A percentile compares a stretch with the other conserved stretches of the same genome.
Conservation (phyloP, 2,329 filamentous ascomycete species). For the Thelonectria rubi region DNA sequence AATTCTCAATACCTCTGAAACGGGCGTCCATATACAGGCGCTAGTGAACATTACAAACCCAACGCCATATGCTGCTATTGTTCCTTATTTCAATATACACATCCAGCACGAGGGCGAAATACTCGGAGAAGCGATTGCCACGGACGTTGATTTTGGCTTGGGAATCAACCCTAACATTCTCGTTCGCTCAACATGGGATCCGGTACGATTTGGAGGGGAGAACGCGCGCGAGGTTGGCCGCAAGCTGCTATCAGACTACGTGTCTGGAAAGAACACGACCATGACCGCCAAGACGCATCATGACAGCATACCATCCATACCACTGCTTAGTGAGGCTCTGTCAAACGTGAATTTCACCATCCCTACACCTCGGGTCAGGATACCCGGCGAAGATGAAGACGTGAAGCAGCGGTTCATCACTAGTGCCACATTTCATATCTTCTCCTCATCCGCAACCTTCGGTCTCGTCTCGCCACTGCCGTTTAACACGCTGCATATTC, state of each 20-base stretch:
- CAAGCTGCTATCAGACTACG: slow-evolving; percentile 82
- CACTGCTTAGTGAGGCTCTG: slow-evolving; percentile 75
- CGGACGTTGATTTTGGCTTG: slow-evolving; percentile 68
- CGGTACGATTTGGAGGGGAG: slow-evolving; percentile 67
- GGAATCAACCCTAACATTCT: slow-evolving; percentile 78
- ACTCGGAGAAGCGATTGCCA: slow-evolving; percentile 77
- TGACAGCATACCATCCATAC: slow-evolving; percentile 77
- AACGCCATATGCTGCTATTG: slow-evolving; percentile 80
- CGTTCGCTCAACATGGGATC: slow-evolving; percentile 81
- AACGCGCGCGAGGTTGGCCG: slow-evolving; percentile 69
- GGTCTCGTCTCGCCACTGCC: slow-evolving; percentile 80
- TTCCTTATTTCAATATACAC: slow-evolving; percentile 83
- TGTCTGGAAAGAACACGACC: slow-evolving; percentile 88
- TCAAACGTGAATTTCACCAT: slow-evolving; percentile 77
- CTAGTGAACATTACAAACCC: slow-evolving; percentile 88
- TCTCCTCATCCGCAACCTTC: slow-evolving; percentile 88
- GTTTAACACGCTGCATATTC: slow-evolving; percentile 78
- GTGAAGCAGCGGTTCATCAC: slow-evolving; percentile 75
- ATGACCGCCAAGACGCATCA: slow-evolving; percentile 77
- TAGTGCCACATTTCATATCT: slow-evolving; percentile 85
- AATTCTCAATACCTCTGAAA: slow-evolving; percentile 76
- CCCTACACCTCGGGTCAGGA: slow-evolving; percentile 71
- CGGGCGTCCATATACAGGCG: slow-evolving; percentile 76
- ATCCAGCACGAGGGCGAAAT: slow-evolving; percentile 77
- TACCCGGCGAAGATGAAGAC: slow-evolving; percentile 59